phyloP scores from a whole-genome alignment of 208 protist species.

The Wallacemonas sp. region DNA sequence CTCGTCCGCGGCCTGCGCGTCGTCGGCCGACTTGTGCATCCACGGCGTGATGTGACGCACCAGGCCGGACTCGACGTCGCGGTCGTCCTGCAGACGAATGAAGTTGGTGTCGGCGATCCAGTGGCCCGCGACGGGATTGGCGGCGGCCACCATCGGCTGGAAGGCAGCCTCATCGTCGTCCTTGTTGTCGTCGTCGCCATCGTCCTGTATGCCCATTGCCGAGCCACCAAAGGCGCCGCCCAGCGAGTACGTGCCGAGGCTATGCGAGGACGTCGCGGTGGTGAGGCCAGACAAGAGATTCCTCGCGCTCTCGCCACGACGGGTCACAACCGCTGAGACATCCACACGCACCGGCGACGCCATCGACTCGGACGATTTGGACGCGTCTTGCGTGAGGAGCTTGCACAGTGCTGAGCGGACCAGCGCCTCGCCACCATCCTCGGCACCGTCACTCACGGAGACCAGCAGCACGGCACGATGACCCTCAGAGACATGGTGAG shows the following conservation, averaged over 20 bases:
- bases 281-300: slow-evolving; percentile 10
- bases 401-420: slow-evolving; percentile 6
- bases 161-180: not conserved
- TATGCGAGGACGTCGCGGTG: slow-evolving; percentile 4
- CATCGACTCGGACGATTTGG: no score
- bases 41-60: slow-evolving; percentile 24
- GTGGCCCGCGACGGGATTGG: slow-evolving; percentile 23
- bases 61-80: slow-evolving; percentile 2
- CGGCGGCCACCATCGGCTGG: slow-evolving; percentile 10
- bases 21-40: slow-evolving; percentile 19
- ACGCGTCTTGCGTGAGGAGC: not conserved
- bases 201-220: not conserved
- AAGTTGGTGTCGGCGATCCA: slow-evolving; percentile 28
- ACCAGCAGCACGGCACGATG: slow-evolving; percentile 8
- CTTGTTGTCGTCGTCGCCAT: not conserved
- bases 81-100: not conserved
- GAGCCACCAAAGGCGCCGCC: not conserved
- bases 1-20: slow-evolving; percentile 19
- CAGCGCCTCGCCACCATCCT: slow-evolving; percentile 1
- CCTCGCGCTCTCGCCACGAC: slow-evolving; percentile 2
- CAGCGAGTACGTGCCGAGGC: slow-evolving; percentile 10
- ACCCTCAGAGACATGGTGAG: not conserved
- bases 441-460: not conserved
- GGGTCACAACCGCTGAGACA: slow-evolving; percentile 18
- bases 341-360: slow-evolving; percentile 13